Conservation (phyloP, 2,329 filamentous ascomycete species). For the Neopestalotiopsis sp. region DNA sequence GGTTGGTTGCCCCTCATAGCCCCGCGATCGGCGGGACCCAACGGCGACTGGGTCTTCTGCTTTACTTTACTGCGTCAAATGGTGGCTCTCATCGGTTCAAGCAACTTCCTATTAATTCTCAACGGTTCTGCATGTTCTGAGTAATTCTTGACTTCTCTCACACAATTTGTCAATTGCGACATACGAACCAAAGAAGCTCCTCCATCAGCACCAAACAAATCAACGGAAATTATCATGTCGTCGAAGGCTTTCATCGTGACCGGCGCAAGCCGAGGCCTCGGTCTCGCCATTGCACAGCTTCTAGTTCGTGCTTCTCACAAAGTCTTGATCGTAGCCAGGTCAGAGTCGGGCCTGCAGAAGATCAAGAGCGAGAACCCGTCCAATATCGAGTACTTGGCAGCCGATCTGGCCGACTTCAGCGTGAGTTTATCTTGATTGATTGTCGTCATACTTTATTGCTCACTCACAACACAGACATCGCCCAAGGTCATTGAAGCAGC, state of each 20-base stretch:
- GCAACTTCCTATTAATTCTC: neutral
- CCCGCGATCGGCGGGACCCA: constrained; percentile 7
- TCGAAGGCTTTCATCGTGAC: constrained; percentile 74
- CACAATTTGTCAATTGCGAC: neutral
- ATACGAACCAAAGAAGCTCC: neutral
- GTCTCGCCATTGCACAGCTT: constrained; percentile 57
- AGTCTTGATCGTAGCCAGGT: constrained; percentile 63
- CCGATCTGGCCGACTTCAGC: constrained; percentile 58
- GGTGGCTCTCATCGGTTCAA: neutral
- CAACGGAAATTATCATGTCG: constrained; percentile 39
- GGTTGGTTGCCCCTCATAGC: constrained; percentile 12
- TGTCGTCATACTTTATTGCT: neutral
- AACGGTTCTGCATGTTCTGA: neutral
- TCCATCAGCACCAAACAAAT: neutral
- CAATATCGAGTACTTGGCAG: constrained; percentile 61
- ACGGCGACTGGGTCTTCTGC: neutral
- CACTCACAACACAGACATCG: constrained; percentile 49
- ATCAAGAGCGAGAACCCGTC: constrained; percentile 56
- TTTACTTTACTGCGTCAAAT: neutral
- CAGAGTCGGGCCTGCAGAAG: constrained; percentile 50
- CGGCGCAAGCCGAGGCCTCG: constrained; percentile 68
- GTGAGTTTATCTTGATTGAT: constrained; percentile 37
- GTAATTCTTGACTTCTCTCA: neutral
- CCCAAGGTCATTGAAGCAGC: constrained; percentile 69
- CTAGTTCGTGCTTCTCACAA: constrained; percentile 60